Evolutionary conservation across 2,329 filamentous ascomycete species (phyloP), one percentile per base, ranked within the genome.

Genomic region (Claviceps pazoutovae): DNA sequence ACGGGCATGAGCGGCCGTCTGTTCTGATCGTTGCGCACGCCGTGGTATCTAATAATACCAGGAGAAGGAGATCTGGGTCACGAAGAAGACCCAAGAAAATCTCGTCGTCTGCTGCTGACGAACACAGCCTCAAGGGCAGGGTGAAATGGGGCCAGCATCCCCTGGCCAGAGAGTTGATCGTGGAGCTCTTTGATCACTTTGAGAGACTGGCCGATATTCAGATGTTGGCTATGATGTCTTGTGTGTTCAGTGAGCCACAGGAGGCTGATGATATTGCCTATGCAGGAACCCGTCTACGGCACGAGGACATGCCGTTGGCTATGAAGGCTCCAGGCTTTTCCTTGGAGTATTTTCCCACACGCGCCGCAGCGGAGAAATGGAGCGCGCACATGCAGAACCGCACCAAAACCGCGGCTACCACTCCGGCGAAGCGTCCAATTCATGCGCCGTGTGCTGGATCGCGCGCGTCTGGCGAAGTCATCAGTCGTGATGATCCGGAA

Each of bases 171-270:
- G 71, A 73, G n/a, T 72, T 84, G 41, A 79, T 85, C 51, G 64
- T 69, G 55, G 75, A 82, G 52, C 66, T 85, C n/a, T 82, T 85
- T 57, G 67, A 72, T 26, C 73, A 84, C 60, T 86, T 79, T 59
- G 82, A 84, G 62, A 72, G 67, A 50, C 69, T 74, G 34, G 79
- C 75, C 5, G 82, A 86, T 54, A 67, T 84, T 13, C 82, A 86
- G 62, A 86, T 86, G 82, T 62, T 86, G 50, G 82, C 82, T 8
- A 84, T 85, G 80, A 71, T 86, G 30, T 82, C 82, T 1, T 85
- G 82, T 62, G 76, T 85, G 53, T 84, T 86, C 61, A 79, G 76
- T 57, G 80, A 84, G 49, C 73, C 80, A 0, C 71, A 74, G 13
- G 68, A 74, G 0, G 71, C 77, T 44, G 74, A 80, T 53, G 72